Base-by-base conservation (phyloP, 129 eudicot genomes). In the Rutidosis leptorrhynchoides region DNA sequence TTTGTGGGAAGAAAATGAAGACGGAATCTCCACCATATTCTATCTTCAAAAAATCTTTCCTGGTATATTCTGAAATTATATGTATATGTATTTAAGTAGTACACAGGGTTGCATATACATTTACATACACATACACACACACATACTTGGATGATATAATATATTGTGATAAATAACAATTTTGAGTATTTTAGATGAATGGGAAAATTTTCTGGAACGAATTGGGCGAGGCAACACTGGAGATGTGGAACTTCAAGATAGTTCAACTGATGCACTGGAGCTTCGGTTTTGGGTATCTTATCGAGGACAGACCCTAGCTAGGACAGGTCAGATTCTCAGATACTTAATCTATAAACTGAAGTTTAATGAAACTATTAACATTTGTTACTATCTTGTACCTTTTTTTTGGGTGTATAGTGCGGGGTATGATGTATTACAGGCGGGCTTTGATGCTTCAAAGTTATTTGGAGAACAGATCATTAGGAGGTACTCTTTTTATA, bases 371-470 rank as follows among this genome's bases (percentile, higher is more conserved):
- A 20, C 11, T 26, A 42, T 72, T 52, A 56, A 16, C 37, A 4
- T 37, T 63, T 37, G 26, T 77, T 46, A 63, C 29, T 30, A 6
- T 78, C 70, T 58, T 63, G 68, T 58, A 55, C 62, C 30, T 24
- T 73, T 64, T 40, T 56, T 60, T 64, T 73, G 20, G 20, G 69
- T n/a, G 58, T 74, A 45, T 71, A 93, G 98, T 93, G 48, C 95
- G 98, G 65, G 98, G 98, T 29, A 93, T 93, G 98, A 93, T 93
- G 98, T 93, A 93, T 74, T 93, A 93, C 70, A 84, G 98, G 77
- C 82, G 95, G 79, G 98, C 98, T 17, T 77, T 93, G 74, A 88
- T 88, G 98, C 95, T 93, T 35, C 98, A 93, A 76, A 85, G 96
- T 71, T 81, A 72, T 75, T 68, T 88, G 71, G 98, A 93, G 75